Evolutionary conservation across 2,329 filamentous ascomycete species (phyloP).

Genomic region (Massarina eburnea): DNA sequence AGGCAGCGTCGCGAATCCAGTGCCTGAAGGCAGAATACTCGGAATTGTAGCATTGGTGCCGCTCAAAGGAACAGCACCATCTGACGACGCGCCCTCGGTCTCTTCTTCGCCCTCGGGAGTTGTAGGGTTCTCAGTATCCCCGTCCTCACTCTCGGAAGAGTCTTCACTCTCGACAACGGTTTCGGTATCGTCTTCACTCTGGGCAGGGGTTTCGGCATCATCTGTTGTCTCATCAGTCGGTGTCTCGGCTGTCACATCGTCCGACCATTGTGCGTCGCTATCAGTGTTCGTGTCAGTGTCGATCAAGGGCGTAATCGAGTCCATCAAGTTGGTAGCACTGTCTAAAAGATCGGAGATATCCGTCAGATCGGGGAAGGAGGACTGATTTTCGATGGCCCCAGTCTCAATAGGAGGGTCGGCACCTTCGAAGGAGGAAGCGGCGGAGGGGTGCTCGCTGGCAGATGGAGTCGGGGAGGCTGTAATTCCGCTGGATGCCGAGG

Average conservation of each 20-base stretch:
- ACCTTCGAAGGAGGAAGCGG: neutral
- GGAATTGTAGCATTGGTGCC: neutral
- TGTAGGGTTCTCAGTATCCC: neutral
- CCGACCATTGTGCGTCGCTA: neutral
- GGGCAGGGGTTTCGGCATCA: neutral
- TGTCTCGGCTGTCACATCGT: neutral
- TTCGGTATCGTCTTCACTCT: neutral
- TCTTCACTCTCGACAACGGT: neutral
- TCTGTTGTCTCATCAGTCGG: neutral
- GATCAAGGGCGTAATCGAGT: neutral
- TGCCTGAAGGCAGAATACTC: neutral
- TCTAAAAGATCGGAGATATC: neutral
- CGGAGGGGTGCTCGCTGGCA: neutral
- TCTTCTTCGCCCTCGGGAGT: neutral
- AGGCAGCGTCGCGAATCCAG: neutral
- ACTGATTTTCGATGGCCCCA: neutral
- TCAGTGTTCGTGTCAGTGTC: neutral
- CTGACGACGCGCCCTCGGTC: neutral
- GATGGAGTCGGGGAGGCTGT: neutral
- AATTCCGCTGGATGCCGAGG: neutral
- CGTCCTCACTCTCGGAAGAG: neutral
- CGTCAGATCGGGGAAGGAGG: neutral
- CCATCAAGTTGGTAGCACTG: neutral
- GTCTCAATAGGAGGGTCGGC: neutral
- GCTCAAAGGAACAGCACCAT: neutral